Evolutionary conservation across 1,284 basidiomycete genomes (phyloP), one percentile per base, ranked within the genome.

Genomic region (Sparassis latifolia): DNA sequence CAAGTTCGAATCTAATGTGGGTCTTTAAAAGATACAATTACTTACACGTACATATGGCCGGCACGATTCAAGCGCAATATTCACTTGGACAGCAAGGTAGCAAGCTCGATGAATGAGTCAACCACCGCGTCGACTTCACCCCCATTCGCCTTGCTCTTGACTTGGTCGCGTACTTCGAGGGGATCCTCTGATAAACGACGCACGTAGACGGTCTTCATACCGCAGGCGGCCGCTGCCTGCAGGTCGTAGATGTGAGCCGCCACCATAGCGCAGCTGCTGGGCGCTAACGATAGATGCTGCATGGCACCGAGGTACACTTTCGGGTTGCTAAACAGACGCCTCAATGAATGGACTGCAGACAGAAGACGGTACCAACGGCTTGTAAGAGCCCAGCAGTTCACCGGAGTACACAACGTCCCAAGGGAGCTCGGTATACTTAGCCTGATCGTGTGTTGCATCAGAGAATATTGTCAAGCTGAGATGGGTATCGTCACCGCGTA

Each of bases 391-490:
- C 42, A 84, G 78, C 5, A 85, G 64, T 50, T 84, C 79, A 1
- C 74, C 68, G 0, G 81, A 82, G 51, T 86, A 73, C 10, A 86
- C 66, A 1, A 73, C 69, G 55, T 86, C 80, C 82, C 80, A 86
- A 0, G 80, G 81, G 4, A 86, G 66, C 30, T 75, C 66, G 1
- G 79, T 76, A 51, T 76, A 63, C 59, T 80, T 84, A 1, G 82
- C 79, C 82, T 84, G 46, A 1, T 35, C 7, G 33, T 29, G 41
- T 30, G 2, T 27, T 42, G 35, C 35, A 37, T 6, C 35, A 37
- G 35, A 12, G 35, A 12, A 6, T 6, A 37, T 6, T 12, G 35
- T 6, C 7, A 37, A 12, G 35, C 35, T 6, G 35, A 7, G 35
- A 37, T 12, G 12, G 20, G 20, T 20, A 20, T 20, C 20, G 20